phyloP scores from a whole-genome alignment of 2,329 filamentous ascomycete genomes.

The Calonectria naviculata region DNA sequence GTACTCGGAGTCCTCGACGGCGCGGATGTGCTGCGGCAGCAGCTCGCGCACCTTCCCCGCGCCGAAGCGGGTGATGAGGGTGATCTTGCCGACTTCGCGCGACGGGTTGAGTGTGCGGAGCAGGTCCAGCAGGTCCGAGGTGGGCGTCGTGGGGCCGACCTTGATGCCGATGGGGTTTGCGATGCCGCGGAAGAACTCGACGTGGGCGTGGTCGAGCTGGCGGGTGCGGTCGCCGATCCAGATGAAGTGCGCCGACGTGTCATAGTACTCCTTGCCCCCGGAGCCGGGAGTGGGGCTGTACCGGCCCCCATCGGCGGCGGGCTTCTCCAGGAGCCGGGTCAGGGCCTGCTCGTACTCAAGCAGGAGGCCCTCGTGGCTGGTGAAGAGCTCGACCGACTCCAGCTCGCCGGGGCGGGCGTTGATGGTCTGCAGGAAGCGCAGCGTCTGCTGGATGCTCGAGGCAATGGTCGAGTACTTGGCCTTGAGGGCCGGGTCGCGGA shows the following conservation, averaged over 20 bases:
- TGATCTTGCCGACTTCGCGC: slow-evolving; percentile 90
- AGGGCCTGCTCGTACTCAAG: slow-evolving; percentile 94
- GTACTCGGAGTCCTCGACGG: slow-evolving; percentile 83
- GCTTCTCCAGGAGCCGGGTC: slow-evolving; percentile 79
- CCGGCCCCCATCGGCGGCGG: slow-evolving; percentile 51
- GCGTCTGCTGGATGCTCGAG: slow-evolving; percentile 85
- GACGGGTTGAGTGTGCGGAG: slow-evolving; percentile 87
- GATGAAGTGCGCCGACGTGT: slow-evolving; percentile 95
- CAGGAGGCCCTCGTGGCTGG: slow-evolving; percentile 92
- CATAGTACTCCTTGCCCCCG: slow-evolving; percentile 77
- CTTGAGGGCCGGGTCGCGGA: slow-evolving; percentile 84
- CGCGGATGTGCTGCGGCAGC: slow-evolving; percentile 87
- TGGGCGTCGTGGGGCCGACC: slow-evolving; percentile 87
- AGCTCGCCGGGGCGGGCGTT: slow-evolving; percentile 87
- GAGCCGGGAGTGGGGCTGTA: slow-evolving; percentile 54
- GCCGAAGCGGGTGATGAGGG: slow-evolving; percentile 95
- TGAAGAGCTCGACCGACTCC: slow-evolving; percentile 94
- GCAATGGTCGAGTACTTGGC: slow-evolving; percentile 89
- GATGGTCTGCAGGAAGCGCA: slow-evolving; percentile 94
- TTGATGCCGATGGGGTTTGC: slow-evolving; percentile 98
- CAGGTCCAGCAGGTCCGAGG: slow-evolving; percentile 79
- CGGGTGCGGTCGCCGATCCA: slow-evolving; percentile 98
- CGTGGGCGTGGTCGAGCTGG: slow-evolving; percentile 91
- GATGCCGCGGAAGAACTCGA: slow-evolving; percentile 97
- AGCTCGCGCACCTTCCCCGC: slow-evolving; percentile 79